Percentiles rank a stretch among this genome's conserved stretches.
Conservation (phyloP, 208 protist genomes). For the Crithidia sp. region DNA sequence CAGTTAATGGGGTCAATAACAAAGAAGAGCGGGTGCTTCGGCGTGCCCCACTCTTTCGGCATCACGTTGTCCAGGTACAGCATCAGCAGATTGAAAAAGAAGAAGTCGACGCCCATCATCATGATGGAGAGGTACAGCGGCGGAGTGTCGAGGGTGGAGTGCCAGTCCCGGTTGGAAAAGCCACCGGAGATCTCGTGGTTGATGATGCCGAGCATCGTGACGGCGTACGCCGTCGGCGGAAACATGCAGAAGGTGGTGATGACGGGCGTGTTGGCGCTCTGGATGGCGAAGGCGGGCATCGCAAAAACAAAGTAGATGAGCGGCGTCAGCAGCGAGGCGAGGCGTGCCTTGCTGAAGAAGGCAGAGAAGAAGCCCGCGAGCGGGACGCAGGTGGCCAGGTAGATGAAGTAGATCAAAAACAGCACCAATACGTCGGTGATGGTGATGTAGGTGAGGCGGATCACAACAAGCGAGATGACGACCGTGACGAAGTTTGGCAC, state of each 20-base stretch:
- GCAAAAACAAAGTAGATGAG: conserved; percentile 74
- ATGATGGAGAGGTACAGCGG: conserved; percentile 34
- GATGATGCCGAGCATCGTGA: conserved; percentile 39
- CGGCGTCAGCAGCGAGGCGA: conserved; percentile 63
- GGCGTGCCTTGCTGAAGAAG: conserved; percentile 73
- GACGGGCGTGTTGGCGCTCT: conserved; percentile 20
- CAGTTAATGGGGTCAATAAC: conserved; percentile 40
- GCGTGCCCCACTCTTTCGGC: conserved; percentile 53
- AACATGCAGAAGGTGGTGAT: conserved; percentile 41
- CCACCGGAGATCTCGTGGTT: conserved; percentile 39
- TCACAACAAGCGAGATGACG: conserved; percentile 41
- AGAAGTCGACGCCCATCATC: conserved; percentile 45
- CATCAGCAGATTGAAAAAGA: conserved; percentile 63
- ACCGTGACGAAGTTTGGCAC: conserved; percentile 66
- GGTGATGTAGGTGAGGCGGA: conserved; percentile 51
- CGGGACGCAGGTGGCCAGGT: conserved; percentile 42
- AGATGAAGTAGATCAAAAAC: conserved; percentile 65
- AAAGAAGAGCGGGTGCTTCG: conserved; percentile 74
- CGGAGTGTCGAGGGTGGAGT: conserved; percentile 8
- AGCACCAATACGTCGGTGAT: conserved; percentile 62
- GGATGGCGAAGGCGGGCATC: conserved; percentile 57
- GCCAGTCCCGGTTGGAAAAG: conserved; percentile 35
- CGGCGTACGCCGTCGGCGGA: conserved; percentile 46
- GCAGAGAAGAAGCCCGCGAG: conserved; percentile 56
- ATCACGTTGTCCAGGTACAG: conserved; percentile 69